Evolutionary conservation across 139 green algal genomes (phyloP), one percentile per base, ranked within the genome.

Genomic region (Coelastrella sp.): DNA sequence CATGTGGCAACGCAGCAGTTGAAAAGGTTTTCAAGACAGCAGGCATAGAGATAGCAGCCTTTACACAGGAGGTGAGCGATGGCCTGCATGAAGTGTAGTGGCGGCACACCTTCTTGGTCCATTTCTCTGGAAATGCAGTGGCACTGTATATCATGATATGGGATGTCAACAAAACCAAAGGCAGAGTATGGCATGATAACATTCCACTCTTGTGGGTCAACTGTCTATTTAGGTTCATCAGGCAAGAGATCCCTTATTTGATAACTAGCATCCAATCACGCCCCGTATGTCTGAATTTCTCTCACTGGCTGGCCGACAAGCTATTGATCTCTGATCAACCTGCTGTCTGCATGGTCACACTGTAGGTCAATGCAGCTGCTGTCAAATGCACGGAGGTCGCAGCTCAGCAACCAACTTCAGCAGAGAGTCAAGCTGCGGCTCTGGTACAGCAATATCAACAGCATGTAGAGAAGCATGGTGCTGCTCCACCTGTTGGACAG

Each of bases 371-470:
- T 17, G 63, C 27, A 78, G 82, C 82, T 27, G 63, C 27, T 20
- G 15, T 15, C 4, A 79, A 27, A 15, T 88, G 82, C 82, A 35
- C 10, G 7, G 82, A 88, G 19, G 15, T 20, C 22, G 27, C 65
- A 11, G 63, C 82, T 4, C 49, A 70, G n/a, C 63, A 61, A 72
- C 82, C 82, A 14, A 65, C 82, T 57, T 65, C 60, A 63, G 82
- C 27, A 49, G 82, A 88, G 6, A 27, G 65, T 15, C 82, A 88
- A 73, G n/a, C 49, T 20, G 82, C 82, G 19, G 63, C 25, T 4
- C 27, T 88, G 27, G 82, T 88, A 22, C 63, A 80, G 65, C 10
- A 80, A 15, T 79, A 88, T 49, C 25, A 65, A 63, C 82, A 70
- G 61, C 65, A 63, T 14, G 27, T 63, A 49, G 20, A 11, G 22